These are phyloP conservation scores for Sambucus nigra DNA, from an alignment of 129 eudicot species.

Conservation along the genomic window DNA sequence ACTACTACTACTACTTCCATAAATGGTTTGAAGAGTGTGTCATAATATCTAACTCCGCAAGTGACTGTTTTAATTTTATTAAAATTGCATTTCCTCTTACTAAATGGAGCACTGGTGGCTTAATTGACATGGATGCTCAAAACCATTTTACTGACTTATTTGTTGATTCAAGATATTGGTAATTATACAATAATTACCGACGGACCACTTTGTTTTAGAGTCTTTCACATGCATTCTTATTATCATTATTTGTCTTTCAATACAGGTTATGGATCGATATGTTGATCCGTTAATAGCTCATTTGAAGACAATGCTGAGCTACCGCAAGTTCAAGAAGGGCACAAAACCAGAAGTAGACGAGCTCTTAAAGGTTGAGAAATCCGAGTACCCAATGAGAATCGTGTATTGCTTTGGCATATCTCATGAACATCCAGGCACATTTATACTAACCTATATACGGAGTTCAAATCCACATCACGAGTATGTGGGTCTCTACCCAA, in stretches of 20 bases:
- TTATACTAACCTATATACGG: conserved; percentile 69
- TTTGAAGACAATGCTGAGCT: conserved; percentile 68
- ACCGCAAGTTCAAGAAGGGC: conserved; percentile 78
- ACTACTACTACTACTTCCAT: too few species aligned
- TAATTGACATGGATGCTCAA: too few species aligned
- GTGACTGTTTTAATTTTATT: too few species aligned
- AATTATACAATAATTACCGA: too few species aligned
- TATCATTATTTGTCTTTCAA: neutral
- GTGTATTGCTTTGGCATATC: conserved; percentile 80
- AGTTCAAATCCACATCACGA: conserved; percentile 83
- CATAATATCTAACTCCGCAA: too few species aligned
- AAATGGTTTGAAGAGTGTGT: too few species aligned
- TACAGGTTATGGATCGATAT: conserved; percentile 77
- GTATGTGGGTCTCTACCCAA: conserved; percentile 80
- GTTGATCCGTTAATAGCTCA: conserved; percentile 72
- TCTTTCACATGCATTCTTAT: neutral
- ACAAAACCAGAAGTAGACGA: conserved; percentile 84
- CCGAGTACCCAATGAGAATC: conserved; percentile 67
- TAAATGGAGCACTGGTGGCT: too few species aligned
- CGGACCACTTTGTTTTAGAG: too few species aligned
- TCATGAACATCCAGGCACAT: conserved; percentile 90
- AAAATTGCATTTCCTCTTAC: too few species aligned
- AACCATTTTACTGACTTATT: too few species aligned
- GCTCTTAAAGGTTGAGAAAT: conserved; percentile 55
- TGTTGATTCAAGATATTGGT: too few species aligned